phyloP scores from a whole-genome alignment of 345 rosid species.

The Dovyalis caffra region DNA sequence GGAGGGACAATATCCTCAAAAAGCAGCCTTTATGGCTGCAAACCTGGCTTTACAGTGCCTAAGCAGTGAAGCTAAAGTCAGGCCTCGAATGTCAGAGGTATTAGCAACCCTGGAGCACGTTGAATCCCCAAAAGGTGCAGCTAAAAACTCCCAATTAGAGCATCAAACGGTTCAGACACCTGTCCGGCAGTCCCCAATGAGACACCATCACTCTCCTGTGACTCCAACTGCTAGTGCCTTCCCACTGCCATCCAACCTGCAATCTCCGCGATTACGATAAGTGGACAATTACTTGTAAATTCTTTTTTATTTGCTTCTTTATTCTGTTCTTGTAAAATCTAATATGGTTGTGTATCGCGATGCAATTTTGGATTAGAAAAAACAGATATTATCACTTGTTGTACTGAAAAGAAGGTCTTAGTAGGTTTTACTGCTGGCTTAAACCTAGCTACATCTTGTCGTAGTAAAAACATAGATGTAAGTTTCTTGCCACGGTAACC shows the following conservation, averaged over 20 bases:
- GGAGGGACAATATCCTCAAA: conserved; percentile 96
- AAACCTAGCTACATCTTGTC: background rate
- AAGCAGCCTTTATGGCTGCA: conserved; percentile 77
- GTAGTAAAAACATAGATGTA: background rate
- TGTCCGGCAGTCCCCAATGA: conserved; percentile 53
- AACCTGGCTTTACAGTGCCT: conserved; percentile 73
- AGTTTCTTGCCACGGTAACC: background rate
- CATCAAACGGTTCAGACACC: conserved; percentile 31
- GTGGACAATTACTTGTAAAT: conserved; percentile 15
- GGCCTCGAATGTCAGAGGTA: conserved; percentile 92
- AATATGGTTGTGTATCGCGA: conserved; percentile 6
- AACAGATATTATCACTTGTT: conserved; percentile 11
- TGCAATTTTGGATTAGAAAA: conserved; percentile 29
- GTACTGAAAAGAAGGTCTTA: conserved; percentile 11
- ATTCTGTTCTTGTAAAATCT: conserved; percentile 11
- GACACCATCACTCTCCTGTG: conserved; percentile 53
- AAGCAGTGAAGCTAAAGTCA: conserved; percentile 53
- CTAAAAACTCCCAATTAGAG: conserved; percentile 34
- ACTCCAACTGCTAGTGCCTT: conserved; percentile 55
- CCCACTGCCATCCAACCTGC: conserved; percentile 55
- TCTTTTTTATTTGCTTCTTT: conserved; percentile 10
- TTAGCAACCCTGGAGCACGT: conserved; percentile 61
- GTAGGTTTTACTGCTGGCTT: background rate
- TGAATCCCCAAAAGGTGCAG: conserved; percentile 41
- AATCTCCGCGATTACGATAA: conserved; percentile 55